Conservation (phyloP, 306 rosid species). For the Pueraria montana region DNA sequence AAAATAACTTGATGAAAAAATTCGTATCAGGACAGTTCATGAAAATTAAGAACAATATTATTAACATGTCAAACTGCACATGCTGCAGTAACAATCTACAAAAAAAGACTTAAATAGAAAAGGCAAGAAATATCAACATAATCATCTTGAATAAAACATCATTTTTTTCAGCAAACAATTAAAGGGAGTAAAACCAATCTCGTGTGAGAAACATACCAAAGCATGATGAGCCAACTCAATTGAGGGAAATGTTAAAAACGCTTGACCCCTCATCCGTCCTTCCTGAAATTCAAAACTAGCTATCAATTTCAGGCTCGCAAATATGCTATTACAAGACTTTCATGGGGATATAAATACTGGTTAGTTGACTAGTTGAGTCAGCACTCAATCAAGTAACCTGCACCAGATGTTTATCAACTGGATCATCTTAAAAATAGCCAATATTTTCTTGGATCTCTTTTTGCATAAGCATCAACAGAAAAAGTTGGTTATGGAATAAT, state of each 20-base stretch:
- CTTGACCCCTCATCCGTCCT: constrained; percentile 99
- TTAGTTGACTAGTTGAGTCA: not conserved
- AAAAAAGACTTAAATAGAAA: not conserved
- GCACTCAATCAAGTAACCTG: constrained; percentile 11
- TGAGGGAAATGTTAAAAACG: constrained; percentile 91
- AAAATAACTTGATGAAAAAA: constrained; percentile 12
- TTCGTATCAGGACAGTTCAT: not conserved
- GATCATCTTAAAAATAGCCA: constrained; percentile 6
- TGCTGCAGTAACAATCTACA: constrained; percentile 30
- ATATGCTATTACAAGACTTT: constrained; percentile 18
- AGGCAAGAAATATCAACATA: constrained; percentile 22
- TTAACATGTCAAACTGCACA: constrained; percentile 9
- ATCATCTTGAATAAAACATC: constrained; percentile 9
- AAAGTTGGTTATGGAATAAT: constrained; percentile 23
- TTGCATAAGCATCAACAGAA: constrained; percentile 18
- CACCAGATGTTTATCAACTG: constrained; percentile 15
- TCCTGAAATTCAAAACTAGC: constrained; percentile 70
- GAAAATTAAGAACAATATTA: constrained; percentile 7
- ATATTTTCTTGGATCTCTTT: not conserved
- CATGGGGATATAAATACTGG: not conserved
- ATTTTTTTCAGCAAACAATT: not conserved
- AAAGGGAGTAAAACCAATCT: constrained; percentile 24
- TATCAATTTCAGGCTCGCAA: constrained; percentile 32
- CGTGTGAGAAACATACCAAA: constrained; percentile 63
- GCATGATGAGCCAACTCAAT: constrained; percentile 84